Evolutionary conservation across 805 yeast genomes (phyloP).

Genomic region (Lachancea thermotolerans): DNA sequence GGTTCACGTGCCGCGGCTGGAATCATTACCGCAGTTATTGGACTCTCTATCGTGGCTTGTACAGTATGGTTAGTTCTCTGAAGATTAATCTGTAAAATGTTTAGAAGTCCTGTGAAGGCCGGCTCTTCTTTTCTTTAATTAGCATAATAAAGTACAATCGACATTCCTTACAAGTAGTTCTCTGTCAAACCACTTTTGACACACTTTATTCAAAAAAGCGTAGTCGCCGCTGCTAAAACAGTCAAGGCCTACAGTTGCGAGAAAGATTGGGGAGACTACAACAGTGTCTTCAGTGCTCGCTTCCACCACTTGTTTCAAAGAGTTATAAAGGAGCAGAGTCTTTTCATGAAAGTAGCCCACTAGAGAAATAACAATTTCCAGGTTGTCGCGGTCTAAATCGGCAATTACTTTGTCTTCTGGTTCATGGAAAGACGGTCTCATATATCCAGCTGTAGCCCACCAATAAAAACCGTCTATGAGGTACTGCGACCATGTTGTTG

Average conservation of each 20-base stretch:
- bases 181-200: constrained; percentile 20
- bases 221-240: constrained; percentile 30
- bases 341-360: constrained; percentile 18
- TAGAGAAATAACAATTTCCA: constrained; percentile 11
- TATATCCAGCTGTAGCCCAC: constrained; percentile 25
- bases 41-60: constrained; percentile 38
- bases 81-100: not conserved
- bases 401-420: constrained; percentile 1
- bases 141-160: constrained; percentile 6
- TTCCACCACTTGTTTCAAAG: constrained; percentile 13
- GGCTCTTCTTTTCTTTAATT: not conserved
- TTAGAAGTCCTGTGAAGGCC: not conserved
- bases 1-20: constrained; percentile 66
- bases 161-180: constrained; percentile 4
- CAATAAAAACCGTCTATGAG: constrained; percentile 27
- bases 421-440: constrained; percentile 23
- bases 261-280: constrained; percentile 14
- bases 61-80: constrained; percentile 40
- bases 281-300: constrained; percentile 14
- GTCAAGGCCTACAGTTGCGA: constrained; percentile 24
- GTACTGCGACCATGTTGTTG: constrained; percentile 28
- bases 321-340: constrained; percentile 13
- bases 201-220: constrained; percentile 17
- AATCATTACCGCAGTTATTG: constrained; percentile 53
- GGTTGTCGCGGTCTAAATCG: constrained; percentile 10